Evolutionary conservation across 179 eudicot genomes (phyloP).

Genomic region (Patellifolia procumbens): DNA sequence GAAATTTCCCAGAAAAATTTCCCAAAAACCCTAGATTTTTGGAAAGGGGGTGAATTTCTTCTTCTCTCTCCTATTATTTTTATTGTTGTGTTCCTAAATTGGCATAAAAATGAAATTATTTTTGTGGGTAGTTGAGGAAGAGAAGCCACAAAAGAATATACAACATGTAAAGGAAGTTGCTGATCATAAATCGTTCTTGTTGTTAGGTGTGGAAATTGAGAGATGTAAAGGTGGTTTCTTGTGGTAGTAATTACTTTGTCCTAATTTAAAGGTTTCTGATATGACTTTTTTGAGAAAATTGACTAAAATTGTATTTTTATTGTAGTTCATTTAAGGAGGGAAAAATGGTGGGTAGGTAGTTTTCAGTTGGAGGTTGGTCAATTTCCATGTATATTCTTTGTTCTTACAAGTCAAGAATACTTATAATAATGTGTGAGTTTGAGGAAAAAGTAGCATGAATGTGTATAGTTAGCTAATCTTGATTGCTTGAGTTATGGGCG

Average conservation of each 20-base stretch:
- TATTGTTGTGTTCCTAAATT: not conserved
- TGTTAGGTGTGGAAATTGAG: constrained; percentile 38
- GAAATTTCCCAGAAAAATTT: not conserved
- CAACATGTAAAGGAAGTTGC: constrained; percentile 27
- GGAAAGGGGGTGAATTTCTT: not conserved
- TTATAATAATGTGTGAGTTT: not conserved
- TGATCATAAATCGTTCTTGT: constrained; percentile 34
- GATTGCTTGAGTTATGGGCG: too few relatives aligned
- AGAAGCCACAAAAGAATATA: constrained; percentile 14
- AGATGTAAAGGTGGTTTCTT: constrained; percentile 1
- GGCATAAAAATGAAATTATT: not conserved
- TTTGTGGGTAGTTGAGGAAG: constrained; percentile 28
- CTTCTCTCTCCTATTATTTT: not conserved
- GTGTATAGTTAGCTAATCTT: too few relatives aligned
- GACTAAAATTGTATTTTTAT: not conserved
- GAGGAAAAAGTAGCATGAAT: too few relatives aligned
- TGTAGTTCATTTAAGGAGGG: too few relatives aligned
- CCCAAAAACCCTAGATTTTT: constrained; percentile 22
- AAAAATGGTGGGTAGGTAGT: constrained; percentile 35
- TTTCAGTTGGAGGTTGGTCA: constrained; percentile 39
- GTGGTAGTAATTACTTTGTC: constrained; percentile 23
- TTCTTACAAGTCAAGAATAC: not conserved
- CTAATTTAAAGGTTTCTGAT: constrained; percentile 21
- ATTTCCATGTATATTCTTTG: constrained; percentile 1
- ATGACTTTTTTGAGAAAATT: not conserved